A percentile compares a stretch with the other conserved stretches of the same genome.
These are phyloP conservation scores for Dunaliella sp. DNA, from an alignment of 139 green algal species.

Conservation along the genomic window DNA sequence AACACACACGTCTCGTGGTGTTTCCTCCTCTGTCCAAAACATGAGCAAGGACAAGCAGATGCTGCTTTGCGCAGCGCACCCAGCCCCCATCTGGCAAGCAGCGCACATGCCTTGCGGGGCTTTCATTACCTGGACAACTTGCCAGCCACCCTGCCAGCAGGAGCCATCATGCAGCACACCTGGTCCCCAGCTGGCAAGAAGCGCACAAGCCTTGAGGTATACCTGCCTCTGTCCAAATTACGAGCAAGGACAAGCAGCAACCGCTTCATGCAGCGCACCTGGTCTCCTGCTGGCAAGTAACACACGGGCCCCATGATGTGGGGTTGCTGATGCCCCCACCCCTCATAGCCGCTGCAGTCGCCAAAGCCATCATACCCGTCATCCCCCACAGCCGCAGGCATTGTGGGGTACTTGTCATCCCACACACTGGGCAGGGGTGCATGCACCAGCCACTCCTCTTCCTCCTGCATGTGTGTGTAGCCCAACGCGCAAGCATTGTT, in stretches of 20 bases:
- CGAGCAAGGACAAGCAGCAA: no score
- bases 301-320: background rate
- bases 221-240: no score
- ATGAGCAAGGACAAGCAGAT: no score
- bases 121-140: no score
- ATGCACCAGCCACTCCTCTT: background rate
- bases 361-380: background rate
- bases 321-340: background rate
- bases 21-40: no score
- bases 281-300: background rate
- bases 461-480: background rate
- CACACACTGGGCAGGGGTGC: background rate
- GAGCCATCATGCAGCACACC: background rate
- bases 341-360: background rate
- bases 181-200: no score
- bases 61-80: no score
- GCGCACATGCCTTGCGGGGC: no score
- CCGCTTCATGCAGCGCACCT: background rate
- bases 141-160: no score
- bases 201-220: no score
- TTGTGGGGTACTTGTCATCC: slow-evolving; percentile 12
- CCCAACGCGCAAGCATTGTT: no score
- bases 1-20: background rate
- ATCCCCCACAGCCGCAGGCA: slow-evolving; percentile 9
- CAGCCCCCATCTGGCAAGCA: no score